Conservation (phyloP, 2,329 filamentous ascomycete species). For the Epicoccum sorghinum region DNA sequence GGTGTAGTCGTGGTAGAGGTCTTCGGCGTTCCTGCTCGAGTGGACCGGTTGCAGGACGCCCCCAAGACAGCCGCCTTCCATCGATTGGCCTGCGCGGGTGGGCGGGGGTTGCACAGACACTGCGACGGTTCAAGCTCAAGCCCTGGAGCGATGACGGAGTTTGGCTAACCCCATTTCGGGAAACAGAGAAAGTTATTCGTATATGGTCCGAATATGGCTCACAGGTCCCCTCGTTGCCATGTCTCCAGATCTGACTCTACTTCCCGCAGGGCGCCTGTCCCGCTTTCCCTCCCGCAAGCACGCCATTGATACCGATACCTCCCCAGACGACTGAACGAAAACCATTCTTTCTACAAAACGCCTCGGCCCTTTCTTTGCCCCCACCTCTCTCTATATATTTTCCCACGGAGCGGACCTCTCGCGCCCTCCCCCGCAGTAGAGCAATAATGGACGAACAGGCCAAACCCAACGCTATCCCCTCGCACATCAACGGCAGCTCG, state of each 20-base stretch:
- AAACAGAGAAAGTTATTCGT: slow-evolving; percentile 24
- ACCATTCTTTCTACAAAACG: too few relatives aligned
- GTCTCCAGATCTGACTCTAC: slow-evolving; percentile 13
- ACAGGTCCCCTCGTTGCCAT: slow-evolving; percentile 18
- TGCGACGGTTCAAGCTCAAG: too few relatives aligned
- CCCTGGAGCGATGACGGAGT: slow-evolving; percentile 11
- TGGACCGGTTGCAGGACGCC: neutral
- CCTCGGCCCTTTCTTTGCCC: neutral
- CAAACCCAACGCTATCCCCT: slow-evolving; percentile 61
- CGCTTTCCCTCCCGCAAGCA: slow-evolving; percentile 13
- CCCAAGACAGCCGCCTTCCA: slow-evolving; percentile 14
- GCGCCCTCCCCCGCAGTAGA: slow-evolving; percentile 9
- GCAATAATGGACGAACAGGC: slow-evolving; percentile 34
- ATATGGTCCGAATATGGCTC: slow-evolving; percentile 19
- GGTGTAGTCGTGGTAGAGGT: slow-evolving; percentile 11
- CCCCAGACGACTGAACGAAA: neutral
- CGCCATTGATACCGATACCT: slow-evolving; percentile 5
- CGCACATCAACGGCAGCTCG: slow-evolving; percentile 59
- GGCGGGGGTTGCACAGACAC: too few relatives aligned
- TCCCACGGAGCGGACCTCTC: neutral
- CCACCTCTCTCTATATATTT: slow-evolving; percentile 6
- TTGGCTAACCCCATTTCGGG: slow-evolving; percentile 20
- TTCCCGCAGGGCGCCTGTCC: slow-evolving; percentile 20
- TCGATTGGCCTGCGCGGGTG: neutral
- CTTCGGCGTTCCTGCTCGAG: slow-evolving; percentile 18